Evolutionary conservation across 1,284 basidiomycete genomes (phyloP), one percentile per base, ranked within the genome.

Genomic region (Pulveroboletus sp.): DNA sequence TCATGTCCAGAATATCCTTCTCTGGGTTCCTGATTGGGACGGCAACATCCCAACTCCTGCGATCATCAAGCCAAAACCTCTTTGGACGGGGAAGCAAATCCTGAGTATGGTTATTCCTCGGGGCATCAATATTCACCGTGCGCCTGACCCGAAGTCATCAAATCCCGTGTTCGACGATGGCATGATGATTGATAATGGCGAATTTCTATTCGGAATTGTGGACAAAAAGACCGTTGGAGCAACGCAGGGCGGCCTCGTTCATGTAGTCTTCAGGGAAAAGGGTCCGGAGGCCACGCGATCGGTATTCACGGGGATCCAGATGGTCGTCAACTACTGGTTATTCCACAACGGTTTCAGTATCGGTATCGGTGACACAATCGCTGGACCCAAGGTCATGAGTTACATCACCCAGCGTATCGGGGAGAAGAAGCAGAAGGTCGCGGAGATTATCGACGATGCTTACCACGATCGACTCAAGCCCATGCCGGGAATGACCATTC

Each of bases 311-410:
- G 94, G 95, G 32, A 80, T 95, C 1, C 97, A 99, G 71, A 91
- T 86, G 76, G 87, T 99, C 53, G 93, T 99, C 75, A 98, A 99
- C 74, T 99, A 86, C 72, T 99, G 96, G 97, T 82, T 99, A 10
- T 90, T 99, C 75, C 97, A 99, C 76, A 96, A 96, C 64, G 95
- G 97, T 42, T 99, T 99, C 82, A 95, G 92, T 67, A 98, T 99
- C 62, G 97, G 97, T 61, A 99, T 99, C 62, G 97, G 96, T 45
- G 97, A 99, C 73, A 99, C 97, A 1, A 96, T 99, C 52, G 95
- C 96, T 16, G 96, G 98, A 70, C 82, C 82, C 61, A 83, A 79
- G 26, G 97, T 95, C 36, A 97, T 93, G 95, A 81, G 75, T 37
- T 84, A 80, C 66, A 98, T 99, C 71, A 93, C 89, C 10, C 76